These are phyloP conservation scores for Conticribra weissflogii DNA, from an alignment of 108 stramenopile genomes.

Conservation along the genomic window DNA sequence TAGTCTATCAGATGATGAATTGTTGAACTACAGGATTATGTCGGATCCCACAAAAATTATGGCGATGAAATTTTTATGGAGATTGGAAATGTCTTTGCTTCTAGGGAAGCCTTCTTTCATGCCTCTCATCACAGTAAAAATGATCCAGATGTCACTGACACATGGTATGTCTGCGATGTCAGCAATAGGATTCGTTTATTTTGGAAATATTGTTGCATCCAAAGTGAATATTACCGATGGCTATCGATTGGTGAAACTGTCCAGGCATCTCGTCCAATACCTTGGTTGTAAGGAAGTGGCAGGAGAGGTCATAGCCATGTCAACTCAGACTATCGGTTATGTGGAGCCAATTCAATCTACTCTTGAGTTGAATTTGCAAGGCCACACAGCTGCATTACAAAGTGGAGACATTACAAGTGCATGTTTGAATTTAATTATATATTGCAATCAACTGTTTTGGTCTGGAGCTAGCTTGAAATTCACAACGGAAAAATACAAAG, in stretches of 20 bases:
- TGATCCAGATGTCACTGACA: neutral
- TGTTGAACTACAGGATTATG: constrained; percentile 4
- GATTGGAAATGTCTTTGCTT: neutral
- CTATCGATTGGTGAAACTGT: constrained; percentile 1
- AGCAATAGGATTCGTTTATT: neutral
- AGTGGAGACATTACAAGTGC: too few relatives aligned
- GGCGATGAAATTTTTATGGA: constrained; percentile 12
- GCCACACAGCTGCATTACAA: too few relatives aligned
- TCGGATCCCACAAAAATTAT: constrained; percentile 3
- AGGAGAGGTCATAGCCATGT: neutral
- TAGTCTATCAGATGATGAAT: neutral
- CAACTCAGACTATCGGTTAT: constrained; percentile 2
- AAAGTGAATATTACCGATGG: neutral
- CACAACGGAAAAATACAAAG: too few relatives aligned
- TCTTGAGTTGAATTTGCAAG: too few relatives aligned
- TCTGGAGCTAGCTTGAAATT: too few relatives aligned
- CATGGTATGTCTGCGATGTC: constrained; percentile 5
- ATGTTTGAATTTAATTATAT: too few relatives aligned
- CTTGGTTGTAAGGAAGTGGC: neutral
- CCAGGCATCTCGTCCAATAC: neutral
- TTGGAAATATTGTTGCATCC: neutral
- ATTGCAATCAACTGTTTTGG: too few relatives aligned
- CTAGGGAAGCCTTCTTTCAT: neutral
- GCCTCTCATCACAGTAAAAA: neutral
- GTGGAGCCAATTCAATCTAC: too few relatives aligned